Evolutionary conservation across 129 eudicot genomes (phyloP).

Genomic region (Lactuca saligna): DNA sequence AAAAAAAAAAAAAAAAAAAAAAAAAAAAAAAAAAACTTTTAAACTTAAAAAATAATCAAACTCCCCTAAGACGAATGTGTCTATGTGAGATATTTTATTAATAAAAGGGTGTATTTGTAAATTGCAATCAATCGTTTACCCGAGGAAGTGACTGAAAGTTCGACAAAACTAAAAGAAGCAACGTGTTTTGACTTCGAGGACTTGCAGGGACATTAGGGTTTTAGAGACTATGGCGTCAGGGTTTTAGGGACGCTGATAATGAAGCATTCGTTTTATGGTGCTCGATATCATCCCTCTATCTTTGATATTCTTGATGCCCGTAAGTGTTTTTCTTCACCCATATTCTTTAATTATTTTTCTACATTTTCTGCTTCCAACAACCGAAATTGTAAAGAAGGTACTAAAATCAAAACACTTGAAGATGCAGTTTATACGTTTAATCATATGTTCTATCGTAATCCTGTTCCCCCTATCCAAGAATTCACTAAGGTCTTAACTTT

Average conservation of each 20-base stretch:
- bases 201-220: conserved; percentile 9
- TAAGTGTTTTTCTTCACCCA: conserved; percentile 27
- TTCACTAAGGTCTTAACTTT: conserved; percentile 24
- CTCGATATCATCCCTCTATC: conserved; percentile 8
- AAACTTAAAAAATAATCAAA: no score
- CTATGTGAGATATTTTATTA: neutral
- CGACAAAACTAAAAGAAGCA: neutral
- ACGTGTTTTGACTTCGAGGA: neutral
- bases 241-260: conserved; percentile 16
- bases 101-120: neutral
- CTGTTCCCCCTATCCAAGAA: conserved; percentile 33
- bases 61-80: no score
- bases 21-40: no score
- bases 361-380: conserved; percentile 24
- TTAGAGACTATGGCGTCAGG: conserved; percentile 8
- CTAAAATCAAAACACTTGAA: conserved; percentile 19
- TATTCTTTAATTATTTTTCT: conserved; percentile 19
- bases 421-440: conserved; percentile 24
- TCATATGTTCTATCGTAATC: conserved; percentile 20
- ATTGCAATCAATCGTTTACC: neutral
- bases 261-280: conserved; percentile 15
- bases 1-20: no score
- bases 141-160: neutral
- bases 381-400: conserved; percentile 2
- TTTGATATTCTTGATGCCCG: conserved; percentile 13